Conservation (phyloP, 768 basidiomycete genomes). For the Tulasnella sp. region DNA sequence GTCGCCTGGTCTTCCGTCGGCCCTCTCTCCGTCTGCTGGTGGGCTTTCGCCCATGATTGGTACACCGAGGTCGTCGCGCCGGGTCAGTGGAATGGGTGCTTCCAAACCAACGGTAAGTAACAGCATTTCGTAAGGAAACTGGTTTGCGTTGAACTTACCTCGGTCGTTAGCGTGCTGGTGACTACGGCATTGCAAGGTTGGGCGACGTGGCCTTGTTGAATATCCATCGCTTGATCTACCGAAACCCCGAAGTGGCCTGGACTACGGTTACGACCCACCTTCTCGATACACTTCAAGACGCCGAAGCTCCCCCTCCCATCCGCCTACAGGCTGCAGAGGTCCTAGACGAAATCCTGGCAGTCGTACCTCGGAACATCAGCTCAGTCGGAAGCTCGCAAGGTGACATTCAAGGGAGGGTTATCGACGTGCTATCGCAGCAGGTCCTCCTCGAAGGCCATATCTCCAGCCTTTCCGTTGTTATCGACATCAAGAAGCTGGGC, state of each 20-base stretch:
- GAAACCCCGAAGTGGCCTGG: constrained; percentile 83
- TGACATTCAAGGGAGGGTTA: constrained; percentile 71
- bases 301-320: constrained; percentile 63
- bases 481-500: constrained; percentile 81
- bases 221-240: constrained; percentile 79
- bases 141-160: constrained; percentile 13
- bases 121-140: background rate
- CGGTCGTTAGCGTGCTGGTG: constrained; percentile 66
- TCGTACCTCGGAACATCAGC: constrained; percentile 68
- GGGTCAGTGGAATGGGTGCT: constrained; percentile 85
- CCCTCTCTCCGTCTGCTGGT: background rate
- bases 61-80: constrained; percentile 47
- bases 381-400: constrained; percentile 58
- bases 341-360: constrained; percentile 74
- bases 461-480: constrained; percentile 49
- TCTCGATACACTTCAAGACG: constrained; percentile 66
- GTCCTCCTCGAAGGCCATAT: constrained; percentile 45
- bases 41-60: background rate
- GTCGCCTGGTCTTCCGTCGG: background rate
- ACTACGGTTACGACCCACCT: constrained; percentile 74
- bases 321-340: constrained; percentile 86
- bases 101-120: constrained; percentile 66
- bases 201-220: constrained; percentile 77
- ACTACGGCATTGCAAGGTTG: constrained; percentile 88
- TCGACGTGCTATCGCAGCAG: constrained; percentile 81